A percentile compares a stretch with the other conserved stretches of the same genome.
Evolutionary conservation across 192 early-diverging fungal species (phyloP).

Genomic region (Podila epicladia): DNA sequence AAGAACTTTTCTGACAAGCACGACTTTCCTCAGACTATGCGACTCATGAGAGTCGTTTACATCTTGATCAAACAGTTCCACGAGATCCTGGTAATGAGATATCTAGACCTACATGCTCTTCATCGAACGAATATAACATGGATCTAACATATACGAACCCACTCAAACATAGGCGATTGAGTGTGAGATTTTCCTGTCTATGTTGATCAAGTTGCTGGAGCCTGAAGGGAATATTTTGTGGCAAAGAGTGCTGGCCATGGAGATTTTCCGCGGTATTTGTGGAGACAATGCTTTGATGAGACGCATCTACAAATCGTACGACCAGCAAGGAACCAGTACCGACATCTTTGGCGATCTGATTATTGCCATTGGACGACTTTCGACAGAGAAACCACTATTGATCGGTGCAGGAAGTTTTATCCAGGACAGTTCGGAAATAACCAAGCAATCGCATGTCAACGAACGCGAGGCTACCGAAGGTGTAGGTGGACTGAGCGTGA

Average conservation of each 20-base stretch:
- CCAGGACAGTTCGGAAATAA: slow-evolving; percentile 27
- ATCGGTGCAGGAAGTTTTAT: slow-evolving; percentile 57
- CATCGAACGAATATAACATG: not conserved
- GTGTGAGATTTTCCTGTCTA: slow-evolving; percentile 94
- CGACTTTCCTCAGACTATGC: slow-evolving; percentile 86
- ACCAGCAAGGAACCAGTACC: slow-evolving; percentile 74
- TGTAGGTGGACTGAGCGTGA: slow-evolving; percentile 55
- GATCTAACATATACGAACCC: not conserved
- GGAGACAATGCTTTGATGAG: slow-evolving; percentile 69
- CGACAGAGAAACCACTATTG: slow-evolving; percentile 73
- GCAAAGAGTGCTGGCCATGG: slow-evolving; percentile 84
- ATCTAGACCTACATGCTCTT: not conserved
- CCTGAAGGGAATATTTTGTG: slow-evolving; percentile 77
- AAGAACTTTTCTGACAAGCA: slow-evolving; percentile 91
- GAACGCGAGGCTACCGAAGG: slow-evolving; percentile 19
- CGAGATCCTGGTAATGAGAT: slow-evolving; percentile 67
- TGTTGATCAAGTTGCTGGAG: slow-evolving; percentile 86
- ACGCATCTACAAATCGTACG: slow-evolving; percentile 80
- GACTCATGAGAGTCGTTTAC: slow-evolving; percentile 82
- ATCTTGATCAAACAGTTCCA: slow-evolving; percentile 82
- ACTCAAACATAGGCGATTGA: slow-evolving; percentile 72
- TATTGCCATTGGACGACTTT: slow-evolving; percentile 75
- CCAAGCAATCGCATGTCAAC: slow-evolving; percentile 7
- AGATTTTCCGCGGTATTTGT: slow-evolving; percentile 78
- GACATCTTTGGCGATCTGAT: slow-evolving; percentile 88